Evolutionary conservation across 257 asterid species (phyloP), one percentile per base, ranked within the genome.

Genomic region (Przewalskia tangutica): DNA sequence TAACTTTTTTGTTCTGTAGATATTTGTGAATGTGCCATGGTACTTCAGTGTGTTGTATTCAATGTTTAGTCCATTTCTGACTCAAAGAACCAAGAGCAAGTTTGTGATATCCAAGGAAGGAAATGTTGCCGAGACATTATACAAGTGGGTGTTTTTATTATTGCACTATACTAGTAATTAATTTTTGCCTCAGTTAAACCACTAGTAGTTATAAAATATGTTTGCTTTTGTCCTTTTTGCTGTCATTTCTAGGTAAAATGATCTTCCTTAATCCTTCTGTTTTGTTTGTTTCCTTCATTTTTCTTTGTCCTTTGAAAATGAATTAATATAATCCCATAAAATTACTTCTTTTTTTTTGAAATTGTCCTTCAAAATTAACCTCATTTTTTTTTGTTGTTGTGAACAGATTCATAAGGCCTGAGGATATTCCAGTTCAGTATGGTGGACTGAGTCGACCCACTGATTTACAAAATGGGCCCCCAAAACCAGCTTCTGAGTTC

Each of bases 21-120:
- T 94, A 82, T 94, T 94, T 81, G 83, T 94, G 83, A 94, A 94
- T 62, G 98, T 94, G 79, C 97, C 98, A 51, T 95, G 99, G 99
- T 95, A 94, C 90, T 95, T 95, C 77, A 94, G 93, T 82, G 75
- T 95, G 92, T 10, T 95, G 88, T 95, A 95, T 81, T 91, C 98
- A 11, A 89, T 95, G 97, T 90, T 95, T n/a, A 92, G 98, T 83
- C 98, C 97, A 36, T 95, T 95, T 84, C 83, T 95, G 83, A 95
- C 99, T 20, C 98, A 94, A 82, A 89, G 99, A 88, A 94, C 98
- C 42, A 95, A 95, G 92, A 92, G 97, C 83, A 95, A 95, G 80
- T 95, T 95, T 77, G 98, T 95, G 64, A 91, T 95, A 77, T 89
- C 98, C 85, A 95, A 91, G 94, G 98, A 94, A 83, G 97, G 98